Base-by-base conservation (phyloP, 2,329 filamentous ascomycete genomes). In the Fusarium concolor region DNA sequence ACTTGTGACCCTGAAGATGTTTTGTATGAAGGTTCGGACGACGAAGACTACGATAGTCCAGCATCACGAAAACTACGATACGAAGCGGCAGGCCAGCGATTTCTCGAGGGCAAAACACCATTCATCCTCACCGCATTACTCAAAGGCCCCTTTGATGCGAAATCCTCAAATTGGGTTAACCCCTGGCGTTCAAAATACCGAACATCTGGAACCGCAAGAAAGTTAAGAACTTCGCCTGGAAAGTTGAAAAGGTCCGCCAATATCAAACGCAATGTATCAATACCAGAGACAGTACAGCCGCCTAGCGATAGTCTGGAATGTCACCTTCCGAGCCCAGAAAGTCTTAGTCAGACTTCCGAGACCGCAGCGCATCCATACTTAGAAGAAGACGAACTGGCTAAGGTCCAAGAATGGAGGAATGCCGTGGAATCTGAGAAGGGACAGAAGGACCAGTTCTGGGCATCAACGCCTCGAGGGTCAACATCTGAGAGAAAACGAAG, bases 91-190 rank as follows among this genome's bases (percentile, higher is more conserved):
- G 90, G 87, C 2, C 78, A 82, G 31, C 82, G 83, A 33, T 92
- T 86, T 69, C 78, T 92, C 37, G 77, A 81, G 9, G 90, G 90
- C 1, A 78, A 82, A 29, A 74, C 82, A 3, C 84, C 90, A 0
- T 72, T 85, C 24, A 81, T 94, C 4, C 75, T 89, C 5, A 90
- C 90, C 14, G 86, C 90, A 9, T 77, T 79, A 8, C 79, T 92
- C 5, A 83, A 79, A 61, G 90, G 90, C 1, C 90, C 90, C 0
- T 90, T 92, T 67, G 81, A 84, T 22, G 39, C 55, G 31, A 66
- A 46, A 9, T 39, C 51, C 6, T 72, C 74, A 8, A 70, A 74
- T 38, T 79, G 76, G 77, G 49, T 67, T 6, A 79, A 79, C 45
- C 78, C 78, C 7, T 79, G 78, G 78, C 68, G 67, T 41, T 76